Evolutionary conservation across 139 green algal species (phyloP).

Genomic region (Chloropicon primus): DNA sequence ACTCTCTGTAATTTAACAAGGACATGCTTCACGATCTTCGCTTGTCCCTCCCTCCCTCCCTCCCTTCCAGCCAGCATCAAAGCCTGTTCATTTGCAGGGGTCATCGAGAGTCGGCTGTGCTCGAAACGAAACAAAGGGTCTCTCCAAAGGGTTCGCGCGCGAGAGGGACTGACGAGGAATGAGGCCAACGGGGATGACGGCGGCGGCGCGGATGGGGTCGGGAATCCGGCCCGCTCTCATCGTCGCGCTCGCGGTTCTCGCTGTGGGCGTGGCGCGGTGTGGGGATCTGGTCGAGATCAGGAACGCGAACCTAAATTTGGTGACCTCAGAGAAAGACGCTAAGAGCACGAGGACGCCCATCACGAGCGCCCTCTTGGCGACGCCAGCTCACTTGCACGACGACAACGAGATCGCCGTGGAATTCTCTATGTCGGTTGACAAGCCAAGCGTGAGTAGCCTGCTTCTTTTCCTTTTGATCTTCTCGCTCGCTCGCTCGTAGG

Average conservation of each 20-base stretch:
- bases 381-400: not conserved
- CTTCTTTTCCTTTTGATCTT: not conserved
- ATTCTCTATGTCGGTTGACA: not conserved
- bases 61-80: not conserved
- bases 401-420: not conserved
- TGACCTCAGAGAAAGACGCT: not conserved
- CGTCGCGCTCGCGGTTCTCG: not conserved
- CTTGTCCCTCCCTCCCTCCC: not conserved
- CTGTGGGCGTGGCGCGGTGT: not conserved
- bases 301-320: not conserved
- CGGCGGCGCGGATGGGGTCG: no score
- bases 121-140: not conserved
- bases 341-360: not conserved
- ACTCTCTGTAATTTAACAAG: no score
- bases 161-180: not conserved
- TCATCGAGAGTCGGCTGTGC: no score
- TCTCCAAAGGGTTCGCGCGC: not conserved
- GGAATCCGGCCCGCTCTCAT: not conserved
- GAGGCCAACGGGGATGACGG: not conserved
- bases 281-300: not conserved
- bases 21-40: not conserved
- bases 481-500: not conserved
- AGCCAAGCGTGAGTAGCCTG: not conserved
- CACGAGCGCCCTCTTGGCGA: not conserved
- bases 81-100: no score